phyloP scores from a whole-genome alignment of 805 yeast genomes.

The Blastobotrys parvus region DNA sequence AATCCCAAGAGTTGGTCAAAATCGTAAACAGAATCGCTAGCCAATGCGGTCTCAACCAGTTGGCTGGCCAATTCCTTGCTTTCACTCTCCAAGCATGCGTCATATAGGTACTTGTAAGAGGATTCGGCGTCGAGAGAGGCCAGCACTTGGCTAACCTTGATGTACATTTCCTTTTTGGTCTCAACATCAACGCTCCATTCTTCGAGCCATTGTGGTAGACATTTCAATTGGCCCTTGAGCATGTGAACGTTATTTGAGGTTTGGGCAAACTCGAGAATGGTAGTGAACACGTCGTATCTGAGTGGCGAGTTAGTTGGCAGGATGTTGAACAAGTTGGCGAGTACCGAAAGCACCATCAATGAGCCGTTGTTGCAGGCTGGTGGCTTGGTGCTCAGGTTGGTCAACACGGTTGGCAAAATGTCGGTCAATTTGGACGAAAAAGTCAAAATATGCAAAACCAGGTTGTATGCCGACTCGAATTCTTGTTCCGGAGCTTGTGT shows the following conservation, averaged over 20 bases:
- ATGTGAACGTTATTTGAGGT: conserved; percentile 26
- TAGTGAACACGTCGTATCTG: conserved; percentile 25
- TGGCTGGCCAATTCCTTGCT: conserved; percentile 13
- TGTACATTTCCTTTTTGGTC: conserved; percentile 20
- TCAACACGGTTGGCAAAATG: conserved; percentile 24
- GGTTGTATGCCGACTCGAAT: conserved; percentile 33
- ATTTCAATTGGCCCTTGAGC: conserved; percentile 30
- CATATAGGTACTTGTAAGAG: conserved; percentile 18
- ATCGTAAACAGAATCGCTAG: conserved; percentile 19
- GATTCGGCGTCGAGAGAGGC: conserved; percentile 12
- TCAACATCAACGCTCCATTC: conserved; percentile 28
- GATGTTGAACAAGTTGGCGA: conserved; percentile 34
- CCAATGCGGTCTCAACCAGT: conserved; percentile 22
- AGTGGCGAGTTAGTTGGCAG: conserved; percentile 24
- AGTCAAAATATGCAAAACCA: conserved; percentile 29
- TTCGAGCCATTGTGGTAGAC: conserved; percentile 30
- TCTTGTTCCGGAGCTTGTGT: conserved; percentile 29
- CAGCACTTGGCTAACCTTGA: conserved; percentile 21
- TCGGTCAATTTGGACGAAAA: conserved; percentile 26
- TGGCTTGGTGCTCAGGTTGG: conserved; percentile 21
- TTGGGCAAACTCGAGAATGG: conserved; percentile 28
- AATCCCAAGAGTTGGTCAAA: conserved; percentile 26
- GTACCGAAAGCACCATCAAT: conserved; percentile 26
- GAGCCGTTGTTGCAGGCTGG: conserved; percentile 22
- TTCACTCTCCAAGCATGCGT: conserved; percentile 11